These are phyloP conservation scores for Chaetomium strumarium DNA, from an alignment of 2,329 filamentous ascomycete species.

Conservation along the genomic window DNA sequence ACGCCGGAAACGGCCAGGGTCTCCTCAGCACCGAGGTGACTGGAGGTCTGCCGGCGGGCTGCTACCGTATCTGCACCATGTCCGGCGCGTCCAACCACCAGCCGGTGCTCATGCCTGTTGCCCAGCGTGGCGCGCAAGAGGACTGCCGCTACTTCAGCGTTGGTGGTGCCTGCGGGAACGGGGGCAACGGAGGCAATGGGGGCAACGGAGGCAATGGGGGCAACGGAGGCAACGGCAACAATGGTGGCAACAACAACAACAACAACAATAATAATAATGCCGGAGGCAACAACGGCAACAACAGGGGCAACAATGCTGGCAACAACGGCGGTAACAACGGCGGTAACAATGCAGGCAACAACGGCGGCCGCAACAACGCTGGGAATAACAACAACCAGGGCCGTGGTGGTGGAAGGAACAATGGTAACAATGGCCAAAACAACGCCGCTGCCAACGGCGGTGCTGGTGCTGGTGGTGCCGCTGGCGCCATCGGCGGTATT, in stretches of 20 bases:
- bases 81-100: conserved; percentile 59
- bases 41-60: conserved; percentile 54
- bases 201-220: conserved; percentile 15
- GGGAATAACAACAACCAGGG: conserved; percentile 11
- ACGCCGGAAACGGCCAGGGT: conserved; percentile 51
- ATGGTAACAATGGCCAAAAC: conserved; percentile 4
- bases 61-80: conserved; percentile 63
- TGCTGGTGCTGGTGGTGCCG: conserved; percentile 27
- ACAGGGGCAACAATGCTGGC: conserved; percentile 7
- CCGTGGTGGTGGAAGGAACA: conserved; percentile 1
- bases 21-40: conserved; percentile 47
- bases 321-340: conserved; percentile 2
- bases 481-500: conserved; percentile 46
- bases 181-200: conserved; percentile 16
- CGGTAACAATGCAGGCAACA: conserved; percentile 5
- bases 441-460: background rate
- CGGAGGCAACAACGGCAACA: conserved; percentile 6
- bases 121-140: conserved; percentile 61
- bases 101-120: conserved; percentile 60
- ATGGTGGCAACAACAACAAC: background rate
- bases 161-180: conserved; percentile 23
- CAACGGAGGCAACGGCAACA: conserved; percentile 1
- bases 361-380: conserved; percentile 4
- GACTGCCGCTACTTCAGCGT: conserved; percentile 58
- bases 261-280: conserved; percentile 10